Evolutionary conservation across 2,329 filamentous ascomycete species (phyloP), one percentile per base, ranked within the genome.

Genomic region (Hymenoscyphus fraxineus): DNA sequence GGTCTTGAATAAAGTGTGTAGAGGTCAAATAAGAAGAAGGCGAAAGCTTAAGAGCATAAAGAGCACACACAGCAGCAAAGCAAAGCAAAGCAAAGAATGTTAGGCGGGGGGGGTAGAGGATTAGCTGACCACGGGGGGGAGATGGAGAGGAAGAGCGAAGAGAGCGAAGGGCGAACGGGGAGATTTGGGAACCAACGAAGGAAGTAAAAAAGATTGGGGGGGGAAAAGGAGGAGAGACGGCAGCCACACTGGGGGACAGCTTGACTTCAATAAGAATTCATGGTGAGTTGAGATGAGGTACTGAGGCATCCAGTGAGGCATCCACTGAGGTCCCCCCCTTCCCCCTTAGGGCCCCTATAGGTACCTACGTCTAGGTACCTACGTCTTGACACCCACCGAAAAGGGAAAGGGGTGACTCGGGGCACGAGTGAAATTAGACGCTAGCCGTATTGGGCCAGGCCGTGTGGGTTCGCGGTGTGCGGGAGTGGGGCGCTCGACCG

Each of bases 1-100:
- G 32, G 44, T 60, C 59, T 56, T 47, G 59, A 68, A 68, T 69
- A 67, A 68, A 70, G 63, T 60, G 66, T 67, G 60, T 66, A 69
- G 54, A 12, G 44, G 44, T 51, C 6, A 9, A n/a, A 10, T 47
- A 54, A 54, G 47, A 54, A 54, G 47, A 54, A 54, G 10, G 47
- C 47, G 47, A 54, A 51, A 51, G 66, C 65, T 58, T 62, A 62
- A 69, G 69, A 65, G 68, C 68, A 62, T 66, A 64, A 67, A 67
- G 61, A 67, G 66, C 68, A 64, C 66, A 27, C 27, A 27, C 27
- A 27, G 27, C 27, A 27, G 27, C 27, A 27, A 27, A 27, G 27
- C 27, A 27, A 27, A 27, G 22, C 22, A 27, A 27, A 68, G 65
- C 64, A 59, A 67, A 59, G 58, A 59, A 59, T 59, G 55, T 54